phyloP scores from a whole-genome alignment of 495 filamentous ascomycete genomes.

The Xylaria scruposa region DNA sequence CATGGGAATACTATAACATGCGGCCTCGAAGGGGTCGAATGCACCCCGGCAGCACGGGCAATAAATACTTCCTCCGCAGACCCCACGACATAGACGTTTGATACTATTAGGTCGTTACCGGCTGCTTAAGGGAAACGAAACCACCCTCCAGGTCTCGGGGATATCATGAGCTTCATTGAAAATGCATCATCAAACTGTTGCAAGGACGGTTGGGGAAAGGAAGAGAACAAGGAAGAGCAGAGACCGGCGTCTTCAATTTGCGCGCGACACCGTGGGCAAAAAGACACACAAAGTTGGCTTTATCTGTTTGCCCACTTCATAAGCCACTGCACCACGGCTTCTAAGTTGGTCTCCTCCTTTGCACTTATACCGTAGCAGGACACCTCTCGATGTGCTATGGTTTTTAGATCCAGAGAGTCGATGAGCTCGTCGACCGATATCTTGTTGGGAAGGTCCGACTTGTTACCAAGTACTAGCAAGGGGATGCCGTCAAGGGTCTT shows the following conservation, averaged over 20 bases:
- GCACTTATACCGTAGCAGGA: slow-evolving; percentile 99
- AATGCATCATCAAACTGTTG: slow-evolving; percentile 40
- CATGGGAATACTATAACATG: slow-evolving; percentile 30
- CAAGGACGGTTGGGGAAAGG: slow-evolving; percentile 30
- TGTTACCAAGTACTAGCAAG: slow-evolving; percentile 95
- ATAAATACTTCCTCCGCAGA: slow-evolving; percentile 31
- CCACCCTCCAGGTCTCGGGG: slow-evolving; percentile 44
- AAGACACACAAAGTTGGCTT: slow-evolving; percentile 32
- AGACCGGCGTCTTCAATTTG: slow-evolving; percentile 15
- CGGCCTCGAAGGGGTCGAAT: slow-evolving; percentile 24
- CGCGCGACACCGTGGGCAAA: slow-evolving; percentile 22
- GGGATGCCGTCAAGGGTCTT: slow-evolving; percentile 87
- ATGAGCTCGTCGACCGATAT: slow-evolving; percentile 94
- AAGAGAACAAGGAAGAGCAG: slow-evolving; percentile 15
- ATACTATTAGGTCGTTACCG: slow-evolving; percentile 55
- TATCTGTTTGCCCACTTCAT: slow-evolving; percentile 80
- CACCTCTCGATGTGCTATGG: slow-evolving; percentile 89
- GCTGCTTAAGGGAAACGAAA: slow-evolving; percentile 42
- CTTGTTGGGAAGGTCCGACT: slow-evolving; percentile 88
- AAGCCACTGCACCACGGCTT: slow-evolving; percentile 96
- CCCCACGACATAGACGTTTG: slow-evolving; percentile 45
- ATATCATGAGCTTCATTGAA: slow-evolving; percentile 45
- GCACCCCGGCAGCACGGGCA: slow-evolving; percentile 10
- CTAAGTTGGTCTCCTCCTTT: slow-evolving; percentile 97
- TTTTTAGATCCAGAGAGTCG: slow-evolving; percentile 87